These are phyloP conservation scores for Tanacetum coccineum DNA, from an alignment of 129 eudicot genomes.

Conservation along the genomic window DNA sequence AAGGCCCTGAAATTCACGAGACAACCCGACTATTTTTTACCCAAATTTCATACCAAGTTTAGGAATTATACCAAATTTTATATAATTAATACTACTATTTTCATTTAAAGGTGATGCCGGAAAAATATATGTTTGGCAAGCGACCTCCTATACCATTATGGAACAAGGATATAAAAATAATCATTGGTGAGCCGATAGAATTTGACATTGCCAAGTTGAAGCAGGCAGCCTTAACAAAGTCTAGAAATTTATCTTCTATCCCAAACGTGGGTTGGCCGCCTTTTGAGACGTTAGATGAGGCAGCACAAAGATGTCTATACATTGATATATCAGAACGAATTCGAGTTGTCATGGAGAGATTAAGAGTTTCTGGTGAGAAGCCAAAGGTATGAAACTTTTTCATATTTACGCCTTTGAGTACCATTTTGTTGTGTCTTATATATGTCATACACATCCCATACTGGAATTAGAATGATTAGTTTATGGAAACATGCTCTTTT, in stretches of 20 bases:
- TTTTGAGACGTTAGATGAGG: constrained; percentile 56
- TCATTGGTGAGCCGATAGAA: constrained; percentile 80
- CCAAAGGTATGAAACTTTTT: constrained; percentile 18
- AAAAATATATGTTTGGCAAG: constrained; percentile 66
- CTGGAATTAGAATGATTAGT: not conserved
- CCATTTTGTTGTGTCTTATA: constrained; percentile 14
- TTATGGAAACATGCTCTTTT: not conserved
- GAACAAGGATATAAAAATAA: constrained; percentile 51
- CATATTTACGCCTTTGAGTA: constrained; percentile 17
- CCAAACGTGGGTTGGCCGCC: constrained; percentile 64
- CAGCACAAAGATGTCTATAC: constrained; percentile 70
- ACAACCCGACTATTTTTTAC: too few species aligned
- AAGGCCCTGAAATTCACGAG: too few species aligned
- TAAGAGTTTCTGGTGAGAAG: constrained; percentile 43
- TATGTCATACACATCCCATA: not conserved
- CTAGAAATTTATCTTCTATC: constrained; percentile 41
- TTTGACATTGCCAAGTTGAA: constrained; percentile 66
- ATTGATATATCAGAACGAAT: constrained; percentile 68
- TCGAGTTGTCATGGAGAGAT: constrained; percentile 56
- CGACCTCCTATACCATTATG: constrained; percentile 77
- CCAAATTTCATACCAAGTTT: constrained; percentile 1
- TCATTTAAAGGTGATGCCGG: constrained; percentile 84
- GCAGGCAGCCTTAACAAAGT: constrained; percentile 44
- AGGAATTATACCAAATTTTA: constrained; percentile 2
- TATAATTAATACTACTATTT: not conserved